Evolutionary conservation across 495 filamentous ascomycete genomes (phyloP).

Genomic region (Aspergillus taichungensis): DNA sequence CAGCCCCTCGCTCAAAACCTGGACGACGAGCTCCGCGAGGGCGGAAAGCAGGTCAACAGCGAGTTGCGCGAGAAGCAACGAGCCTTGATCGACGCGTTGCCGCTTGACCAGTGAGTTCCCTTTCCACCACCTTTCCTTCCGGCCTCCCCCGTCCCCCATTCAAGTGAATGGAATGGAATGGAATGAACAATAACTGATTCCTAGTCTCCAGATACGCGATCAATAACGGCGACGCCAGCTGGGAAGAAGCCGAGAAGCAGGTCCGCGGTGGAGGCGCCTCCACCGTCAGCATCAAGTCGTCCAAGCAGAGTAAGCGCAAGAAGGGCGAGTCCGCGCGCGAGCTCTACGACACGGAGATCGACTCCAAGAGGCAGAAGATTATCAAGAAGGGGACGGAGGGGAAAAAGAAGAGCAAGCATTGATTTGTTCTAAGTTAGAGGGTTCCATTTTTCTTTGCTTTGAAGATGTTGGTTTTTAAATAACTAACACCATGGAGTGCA

Average conservation of each 20-base stretch:
- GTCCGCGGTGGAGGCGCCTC: conserved; percentile 52
- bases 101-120: conserved; percentile 69
- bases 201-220: conserved; percentile 64
- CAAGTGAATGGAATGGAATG: background rate
- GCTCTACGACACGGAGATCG: conserved; percentile 38
- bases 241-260: conserved; percentile 79
- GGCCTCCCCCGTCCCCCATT: background rate
- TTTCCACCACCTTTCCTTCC: background rate
- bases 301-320: conserved; percentile 67
- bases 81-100: conserved; percentile 79
- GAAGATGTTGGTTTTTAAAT: no score
- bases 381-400: conserved; percentile 49
- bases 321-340: conserved; percentile 55
- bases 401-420: conserved; percentile 15
- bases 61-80: conserved; percentile 69
- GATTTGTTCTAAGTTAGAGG: no score
- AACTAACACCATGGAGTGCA: no score
- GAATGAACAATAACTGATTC: conserved; percentile 40
- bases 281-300: conserved; percentile 75
- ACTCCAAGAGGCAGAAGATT: conserved; percentile 41
- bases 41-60: conserved; percentile 62
- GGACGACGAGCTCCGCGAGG: conserved; percentile 81
- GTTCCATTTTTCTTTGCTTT: no score
- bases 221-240: conserved; percentile 57
- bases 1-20: conserved; percentile 61